Evolutionary conservation across 192 early-diverging fungal species (phyloP), one percentile per base, ranked within the genome.

Genomic region (Glomus cerebriforme): DNA sequence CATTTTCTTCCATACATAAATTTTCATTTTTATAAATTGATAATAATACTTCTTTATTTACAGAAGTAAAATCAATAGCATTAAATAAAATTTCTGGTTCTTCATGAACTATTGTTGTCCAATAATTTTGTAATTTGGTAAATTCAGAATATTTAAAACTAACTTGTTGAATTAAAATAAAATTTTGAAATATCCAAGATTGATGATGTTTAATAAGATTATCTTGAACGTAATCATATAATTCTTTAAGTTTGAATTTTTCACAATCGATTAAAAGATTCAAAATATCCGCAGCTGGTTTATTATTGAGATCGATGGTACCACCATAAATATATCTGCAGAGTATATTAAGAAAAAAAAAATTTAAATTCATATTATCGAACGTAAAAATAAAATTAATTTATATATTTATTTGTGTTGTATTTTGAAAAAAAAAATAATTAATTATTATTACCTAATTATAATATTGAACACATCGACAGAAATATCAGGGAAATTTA

Each of bases 201-300:
- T 26, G 24, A 43, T 75, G 19, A 35, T 34, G n/a, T 0, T 32
- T 59, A 22, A 75, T 60, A 15, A 75, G 29, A 59, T 15, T 5
- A 24, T 54, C 49, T 75, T 75, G 73, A 60, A 31, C 19, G 31
- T 75, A 27, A 31, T 75, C 19, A 29, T 34, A n/a, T 58, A 75
- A 39, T 19, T 75, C 73, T 31, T 59, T 26, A 24, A 75, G 45
- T 29, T 32, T 26, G 19, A 75, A 39, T 22, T 75, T 54, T 29
- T 75, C n/a, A 34, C 26, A 31, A 59, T n/a, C 73, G 7, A 60
- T 15, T 43, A 75, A 39, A 47, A 75, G 19, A 34, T 59, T 17
- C 24, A 75, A 75, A 26, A 75, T 47, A 58, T 31, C 32, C 7
- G 7, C 7, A 5, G 27, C 3, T 5, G 10, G n/a, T 29, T 59